Evolutionary conservation across 768 basidiomycete genomes (phyloP).

Genomic region (Boletus reticulatus): DNA sequence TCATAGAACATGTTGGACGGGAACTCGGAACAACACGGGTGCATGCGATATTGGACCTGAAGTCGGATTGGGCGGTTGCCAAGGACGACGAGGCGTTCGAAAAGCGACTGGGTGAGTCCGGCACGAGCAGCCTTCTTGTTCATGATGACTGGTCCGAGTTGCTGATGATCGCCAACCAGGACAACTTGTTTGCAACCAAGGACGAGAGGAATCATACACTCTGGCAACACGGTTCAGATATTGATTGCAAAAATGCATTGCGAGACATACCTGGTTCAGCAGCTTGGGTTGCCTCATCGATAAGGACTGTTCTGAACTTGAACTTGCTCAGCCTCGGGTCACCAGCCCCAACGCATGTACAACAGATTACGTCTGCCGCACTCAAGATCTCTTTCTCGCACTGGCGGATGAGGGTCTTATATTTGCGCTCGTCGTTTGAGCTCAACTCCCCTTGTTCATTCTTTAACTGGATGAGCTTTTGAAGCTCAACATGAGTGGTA

Average conservation of each 20-base stretch:
- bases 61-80: slow-evolving; percentile 96
- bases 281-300: slow-evolving; percentile 98
- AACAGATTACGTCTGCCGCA: slow-evolving; percentile 97
- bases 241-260: neutral
- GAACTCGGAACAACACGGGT: slow-evolving; percentile 98
- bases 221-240: slow-evolving; percentile 40
- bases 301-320: slow-evolving; percentile 97
- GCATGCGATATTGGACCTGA: slow-evolving; percentile 99
- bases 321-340: slow-evolving; percentile 95
- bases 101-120: slow-evolving; percentile 95
- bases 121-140: slow-evolving; percentile 99
- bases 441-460: slow-evolving; percentile 97
- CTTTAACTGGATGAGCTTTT: slow-evolving; percentile 97
- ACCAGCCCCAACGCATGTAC: slow-evolving; percentile 96
- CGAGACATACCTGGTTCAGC: slow-evolving; percentile 80
- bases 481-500: slow-evolving; percentile 93
- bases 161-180: slow-evolving; percentile 93
- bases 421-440: slow-evolving; percentile 95
- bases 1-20: slow-evolving; percentile 99
- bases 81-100: slow-evolving; percentile 94
- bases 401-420: slow-evolving; percentile 91
- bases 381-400: slow-evolving; percentile 97
- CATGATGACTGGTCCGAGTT: slow-evolving; percentile 99
- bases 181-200: slow-evolving; percentile 99
- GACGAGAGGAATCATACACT: slow-evolving; percentile 99